Evolutionary conservation across 208 protist genomes (phyloP), one percentile per base, ranked within the genome.

Genomic region (Wallacemonas collosoma): DNA sequence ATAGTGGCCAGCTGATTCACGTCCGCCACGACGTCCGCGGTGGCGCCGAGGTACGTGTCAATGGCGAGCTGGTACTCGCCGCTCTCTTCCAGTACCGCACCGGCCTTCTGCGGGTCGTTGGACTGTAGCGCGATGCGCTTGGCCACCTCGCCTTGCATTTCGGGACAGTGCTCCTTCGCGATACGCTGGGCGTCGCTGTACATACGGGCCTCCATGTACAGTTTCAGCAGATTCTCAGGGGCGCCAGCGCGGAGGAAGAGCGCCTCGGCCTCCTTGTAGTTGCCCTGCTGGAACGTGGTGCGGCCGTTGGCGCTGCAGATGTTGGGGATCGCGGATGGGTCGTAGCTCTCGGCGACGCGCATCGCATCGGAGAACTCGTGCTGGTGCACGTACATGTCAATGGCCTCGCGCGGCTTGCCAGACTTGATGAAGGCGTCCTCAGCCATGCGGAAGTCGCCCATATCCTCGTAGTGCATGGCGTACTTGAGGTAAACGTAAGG

Each of bases 381-480:
- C 76, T 97, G 93, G 74, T 99, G 97, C 6, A 98, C 77, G 82
- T 99, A 98, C 97, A 99, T 99, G 75, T 98, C 93, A 60, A 99
- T 97, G 63, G 95, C 95, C 87, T 99, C 95, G 36, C 93, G 95
- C 40, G 98, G 98, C 83, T 98, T 98, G 64, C 94, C 92, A 14
- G 98, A 98, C 68, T 95, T 96, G 62, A 99, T 73, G 79, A 99
- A 99, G 60, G 98, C 95, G 54, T 95, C 95, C 85, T 99, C 98
- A 39, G 98, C 98, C 85, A 95, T 93, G 62, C 90, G 93, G 80
- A 97, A 98, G 71, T 97, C 90, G 47, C 91, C 93, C 73, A 98
- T 95, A 84, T 99, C 97, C 80, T 99, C 98, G 71, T 99, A 95
- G 80, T 91, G 87, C 92, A 99, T 98, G 7, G 98, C 98, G 80